A percentile compares a stretch with the other conserved stretches of the same genome.
These are phyloP conservation scores for Colletotrichum musae DNA, from an alignment of 2,329 filamentous ascomycete genomes.

Conservation along the genomic window DNA sequence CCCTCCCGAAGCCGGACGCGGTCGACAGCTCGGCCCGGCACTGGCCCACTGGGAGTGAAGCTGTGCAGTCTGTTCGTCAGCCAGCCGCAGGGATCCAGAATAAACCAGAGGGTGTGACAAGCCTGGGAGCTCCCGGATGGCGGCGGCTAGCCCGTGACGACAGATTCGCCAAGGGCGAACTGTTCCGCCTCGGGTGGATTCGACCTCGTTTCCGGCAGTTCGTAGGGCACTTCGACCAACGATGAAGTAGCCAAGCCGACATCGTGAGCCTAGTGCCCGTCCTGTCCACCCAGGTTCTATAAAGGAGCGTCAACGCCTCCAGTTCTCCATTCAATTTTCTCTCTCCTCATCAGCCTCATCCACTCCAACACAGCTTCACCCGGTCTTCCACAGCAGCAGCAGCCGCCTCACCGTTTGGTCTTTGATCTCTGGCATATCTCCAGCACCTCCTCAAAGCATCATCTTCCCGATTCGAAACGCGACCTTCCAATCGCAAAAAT, in stretches of 20 bases:
- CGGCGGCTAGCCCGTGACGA: conserved; percentile 2
- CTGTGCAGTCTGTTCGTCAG: background rate
- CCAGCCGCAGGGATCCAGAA: background rate
- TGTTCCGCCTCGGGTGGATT: background rate
- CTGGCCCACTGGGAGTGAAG: background rate
- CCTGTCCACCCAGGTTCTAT: conserved; percentile 15
- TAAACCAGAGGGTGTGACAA: background rate
- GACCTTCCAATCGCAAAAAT: conserved; percentile 22
- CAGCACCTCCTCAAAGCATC: background rate
- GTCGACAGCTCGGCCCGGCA: background rate
- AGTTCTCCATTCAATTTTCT: background rate
- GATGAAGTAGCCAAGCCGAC: background rate
- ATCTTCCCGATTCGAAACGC: background rate
- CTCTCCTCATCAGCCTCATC: conserved; percentile 22
- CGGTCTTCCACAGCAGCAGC: background rate
- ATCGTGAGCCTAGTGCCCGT: background rate
- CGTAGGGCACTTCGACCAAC: conserved; percentile 1
- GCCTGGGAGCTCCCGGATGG: background rate
- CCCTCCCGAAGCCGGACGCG: background rate
- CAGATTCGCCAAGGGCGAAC: background rate
- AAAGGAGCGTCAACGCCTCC: conserved; percentile 22
- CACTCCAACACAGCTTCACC: background rate
- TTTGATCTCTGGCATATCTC: background rate
- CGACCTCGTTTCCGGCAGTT: conserved; percentile 23
- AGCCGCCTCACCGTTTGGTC: background rate